Evolutionary conservation across 495 filamentous ascomycete genomes (phyloP), one percentile per base, ranked within the genome.

Genomic region (Barbatosphaeria neglecta): DNA sequence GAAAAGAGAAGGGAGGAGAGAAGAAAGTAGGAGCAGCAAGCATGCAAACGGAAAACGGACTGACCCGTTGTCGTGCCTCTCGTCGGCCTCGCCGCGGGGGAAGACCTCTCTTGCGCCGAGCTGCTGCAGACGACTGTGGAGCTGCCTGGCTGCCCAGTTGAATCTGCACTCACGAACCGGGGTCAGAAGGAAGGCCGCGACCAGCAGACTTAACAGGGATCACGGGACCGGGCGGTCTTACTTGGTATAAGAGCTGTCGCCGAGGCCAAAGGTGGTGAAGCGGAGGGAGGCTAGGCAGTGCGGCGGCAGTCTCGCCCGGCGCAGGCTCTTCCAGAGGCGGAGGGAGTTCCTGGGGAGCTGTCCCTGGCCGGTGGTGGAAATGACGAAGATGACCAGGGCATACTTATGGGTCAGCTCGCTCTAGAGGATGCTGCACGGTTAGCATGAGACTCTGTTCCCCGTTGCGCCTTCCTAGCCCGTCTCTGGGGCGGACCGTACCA

Each of bases 301-400:
- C 18, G 76, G 65, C 23, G 81, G 80, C 24, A 99, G 76, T 52
- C 80, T 84, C 58, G 83, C 85, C 37, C 85, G 71, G 20, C 92
- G 70, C 41, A 99, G 73, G 37, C 77, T 81, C 56, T 77, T 88
- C 92, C 92, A 99, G 55, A 97, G 90, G 13, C 65, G 67, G 31
- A 76, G 69, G 9, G 81, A 76, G 69, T 96, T 96, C 15, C 69
- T 71, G 2, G 93, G 90, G 50, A 99, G 63, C 49, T 97, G 89
- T 7, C 92, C 92, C 64, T 99, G 93, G 6, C 92, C 92, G 2
- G 92, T 95, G 0, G 93, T 97, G 0, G 90, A 95, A 10, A 89
- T 67, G 42, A 84, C 81, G 51, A 97, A 81, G 41, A 97, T 73
- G 5, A 83, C 74, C 20, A 95, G 55, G 0, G 75, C 75, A 41